phyloP scores from a whole-genome alignment of 805 yeast genomes.

The Tanozyma kutaoensis region DNA sequence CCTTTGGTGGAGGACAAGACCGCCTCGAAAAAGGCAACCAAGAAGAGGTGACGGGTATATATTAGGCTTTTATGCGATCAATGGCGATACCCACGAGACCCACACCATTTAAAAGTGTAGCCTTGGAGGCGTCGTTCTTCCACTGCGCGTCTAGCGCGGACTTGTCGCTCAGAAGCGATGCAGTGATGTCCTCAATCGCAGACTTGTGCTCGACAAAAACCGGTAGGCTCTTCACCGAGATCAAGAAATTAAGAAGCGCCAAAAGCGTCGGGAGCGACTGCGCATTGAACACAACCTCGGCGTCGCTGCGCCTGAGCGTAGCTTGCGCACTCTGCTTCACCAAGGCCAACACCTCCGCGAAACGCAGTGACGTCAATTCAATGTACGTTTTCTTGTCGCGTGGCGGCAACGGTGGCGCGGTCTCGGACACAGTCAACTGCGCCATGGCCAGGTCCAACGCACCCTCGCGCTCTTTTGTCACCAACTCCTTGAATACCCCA shows the following conservation, averaged over 20 bases:
- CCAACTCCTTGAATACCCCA: slow-evolving; percentile 57
- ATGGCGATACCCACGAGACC: no score
- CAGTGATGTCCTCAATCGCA: slow-evolving; percentile 6
- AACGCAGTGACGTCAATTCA: background rate
- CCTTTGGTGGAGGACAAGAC: slow-evolving; percentile 53
- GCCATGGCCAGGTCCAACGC: slow-evolving; percentile 1
- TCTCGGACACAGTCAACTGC: background rate
- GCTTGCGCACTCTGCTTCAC: slow-evolving; percentile 3
- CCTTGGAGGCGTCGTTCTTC: no score
- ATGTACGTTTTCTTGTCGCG: background rate
- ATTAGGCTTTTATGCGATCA: no score
- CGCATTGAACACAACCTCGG: slow-evolving; percentile 10
- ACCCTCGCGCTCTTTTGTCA: slow-evolving; percentile 12
- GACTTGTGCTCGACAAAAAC: slow-evolving; percentile 5
- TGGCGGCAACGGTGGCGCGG: background rate
- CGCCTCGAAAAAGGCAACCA: slow-evolving; percentile 5
- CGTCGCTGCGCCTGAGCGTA: slow-evolving; percentile 2
- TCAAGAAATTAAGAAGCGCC: slow-evolving; percentile 43
- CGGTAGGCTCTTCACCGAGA: slow-evolving; percentile 12
- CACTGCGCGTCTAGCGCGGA: no score
- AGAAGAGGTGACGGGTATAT: slow-evolving; percentile 9
- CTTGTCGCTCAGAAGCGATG: no score
- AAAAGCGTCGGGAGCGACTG: slow-evolving; percentile 29
- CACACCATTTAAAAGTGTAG: no score
- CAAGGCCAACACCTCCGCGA: background rate